These are phyloP conservation scores for Daldinia sp. DNA, from an alignment of 2,329 filamentous ascomycete genomes.

Conservation along the genomic window DNA sequence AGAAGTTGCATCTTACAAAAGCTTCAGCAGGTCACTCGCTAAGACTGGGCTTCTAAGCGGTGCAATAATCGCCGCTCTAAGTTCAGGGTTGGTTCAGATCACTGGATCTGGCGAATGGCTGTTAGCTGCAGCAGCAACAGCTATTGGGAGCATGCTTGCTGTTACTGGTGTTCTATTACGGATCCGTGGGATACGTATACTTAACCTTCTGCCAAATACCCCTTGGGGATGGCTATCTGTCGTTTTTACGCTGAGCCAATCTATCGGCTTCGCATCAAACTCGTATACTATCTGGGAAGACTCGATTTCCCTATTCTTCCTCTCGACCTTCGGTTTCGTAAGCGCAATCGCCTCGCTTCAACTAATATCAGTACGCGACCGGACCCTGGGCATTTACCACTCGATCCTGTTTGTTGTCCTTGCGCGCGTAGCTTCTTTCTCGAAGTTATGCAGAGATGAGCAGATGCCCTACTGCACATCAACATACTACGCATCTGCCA, in stretches of 20 bases:
- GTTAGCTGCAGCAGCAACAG: slow-evolving; percentile 56
- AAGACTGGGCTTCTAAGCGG: slow-evolving; percentile 54
- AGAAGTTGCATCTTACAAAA: slow-evolving; percentile 52
- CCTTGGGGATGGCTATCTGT: slow-evolving; percentile 91
- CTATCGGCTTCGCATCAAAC: slow-evolving; percentile 95
- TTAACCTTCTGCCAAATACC: slow-evolving; percentile 74
- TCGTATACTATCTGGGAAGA: slow-evolving; percentile 99
- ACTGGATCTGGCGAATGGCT: slow-evolving; percentile 57
- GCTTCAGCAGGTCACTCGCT: slow-evolving; percentile 56
- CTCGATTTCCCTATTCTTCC: slow-evolving; percentile 90
- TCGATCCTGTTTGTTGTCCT: slow-evolving; percentile 85
- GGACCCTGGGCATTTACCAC: slow-evolving; percentile 84
- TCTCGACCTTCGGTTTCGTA: slow-evolving; percentile 86
- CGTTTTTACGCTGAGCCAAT: slow-evolving; percentile 85
- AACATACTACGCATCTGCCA: slow-evolving; percentile 93
- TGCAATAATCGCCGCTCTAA: slow-evolving; percentile 52
- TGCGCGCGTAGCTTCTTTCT: slow-evolving; percentile 84
- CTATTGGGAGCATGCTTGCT: slow-evolving; percentile 59
- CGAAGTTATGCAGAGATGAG: slow-evolving; percentile 94
- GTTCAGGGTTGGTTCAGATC: slow-evolving; percentile 50
- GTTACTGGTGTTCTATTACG: slow-evolving; percentile 59
- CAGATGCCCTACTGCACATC: slow-evolving; percentile 98
- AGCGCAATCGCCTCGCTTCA: slow-evolving; percentile 80
- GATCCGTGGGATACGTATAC: slow-evolving; percentile 57
- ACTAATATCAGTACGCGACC: slow-evolving; percentile 73